Evolutionary conservation across 768 basidiomycete species (phyloP).

Genomic region (Auricularia sp.): DNA sequence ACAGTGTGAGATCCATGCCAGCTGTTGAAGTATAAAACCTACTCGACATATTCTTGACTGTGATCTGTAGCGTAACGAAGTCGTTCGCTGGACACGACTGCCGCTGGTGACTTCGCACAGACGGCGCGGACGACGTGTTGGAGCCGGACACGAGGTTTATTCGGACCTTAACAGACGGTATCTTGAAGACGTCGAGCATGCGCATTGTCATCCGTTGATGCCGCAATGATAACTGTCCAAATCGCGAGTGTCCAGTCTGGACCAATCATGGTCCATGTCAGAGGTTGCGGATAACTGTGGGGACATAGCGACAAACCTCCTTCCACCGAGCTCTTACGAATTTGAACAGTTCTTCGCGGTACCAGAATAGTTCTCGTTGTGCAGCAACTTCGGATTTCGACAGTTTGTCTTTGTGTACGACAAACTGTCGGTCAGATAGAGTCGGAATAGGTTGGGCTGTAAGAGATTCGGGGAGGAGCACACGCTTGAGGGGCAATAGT

Average conservation of each 20-base stretch:
- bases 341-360: slow-evolving; percentile 78
- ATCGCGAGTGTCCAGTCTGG: slow-evolving; percentile 70
- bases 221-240: slow-evolving; percentile 69
- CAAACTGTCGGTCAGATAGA: slow-evolving; percentile 82
- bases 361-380: slow-evolving; percentile 90
- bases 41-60: slow-evolving; percentile 61
- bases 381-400: slow-evolving; percentile 46
- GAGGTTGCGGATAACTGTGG: no score
- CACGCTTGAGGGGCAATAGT: slow-evolving; percentile 62
- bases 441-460: slow-evolving; percentile 69
- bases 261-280: background rate
- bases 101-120: slow-evolving; percentile 35
- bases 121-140: background rate
- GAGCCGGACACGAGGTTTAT: slow-evolving; percentile 34
- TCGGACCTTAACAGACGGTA: slow-evolving; percentile 52
- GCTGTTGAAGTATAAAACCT: slow-evolving; percentile 21
- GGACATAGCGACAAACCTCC: slow-evolving; percentile 51
- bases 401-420: slow-evolving; percentile 66
- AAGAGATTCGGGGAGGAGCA: slow-evolving; percentile 47
- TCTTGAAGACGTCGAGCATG: slow-evolving; percentile 71
- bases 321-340: slow-evolving; percentile 65
- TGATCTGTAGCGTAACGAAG: slow-evolving; percentile 50
- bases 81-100: slow-evolving; percentile 40
- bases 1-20: background rate
- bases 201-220: slow-evolving; percentile 64